These are phyloP conservation scores for Phytophthora pini DNA, from an alignment of 352 stramenopile genomes.

Conservation along the genomic window DNA sequence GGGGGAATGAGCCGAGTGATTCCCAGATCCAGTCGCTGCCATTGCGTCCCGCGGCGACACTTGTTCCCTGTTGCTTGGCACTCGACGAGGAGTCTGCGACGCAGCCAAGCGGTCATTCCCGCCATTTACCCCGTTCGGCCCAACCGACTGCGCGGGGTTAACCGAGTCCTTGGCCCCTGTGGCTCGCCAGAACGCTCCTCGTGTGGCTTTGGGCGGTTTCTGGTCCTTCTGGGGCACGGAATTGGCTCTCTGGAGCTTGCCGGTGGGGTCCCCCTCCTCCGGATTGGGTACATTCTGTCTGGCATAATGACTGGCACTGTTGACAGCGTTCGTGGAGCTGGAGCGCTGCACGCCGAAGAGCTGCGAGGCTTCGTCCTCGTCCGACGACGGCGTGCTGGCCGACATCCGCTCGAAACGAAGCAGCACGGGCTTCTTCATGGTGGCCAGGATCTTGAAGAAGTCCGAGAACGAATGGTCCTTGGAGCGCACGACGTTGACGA, in stretches of 20 bases:
- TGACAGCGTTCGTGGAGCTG: constrained; percentile 51
- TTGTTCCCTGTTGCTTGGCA: constrained; percentile 35
- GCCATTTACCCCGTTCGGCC: constrained; percentile 11
- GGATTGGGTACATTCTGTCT: constrained; percentile 36
- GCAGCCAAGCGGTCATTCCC: constrained; percentile 17
- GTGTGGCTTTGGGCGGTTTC: constrained; percentile 41
- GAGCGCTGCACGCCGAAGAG: constrained; percentile 55
- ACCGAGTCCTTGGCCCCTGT: constrained; percentile 50
- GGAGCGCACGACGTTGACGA: constrained; percentile 85
- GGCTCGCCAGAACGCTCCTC: constrained; percentile 70
- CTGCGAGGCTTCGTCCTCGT: constrained; percentile 48
- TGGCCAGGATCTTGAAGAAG: constrained; percentile 91
- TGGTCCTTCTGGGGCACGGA: constrained; percentile 67
- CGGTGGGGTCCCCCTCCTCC: constrained; percentile 25
- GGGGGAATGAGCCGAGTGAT: constrained; percentile 19
- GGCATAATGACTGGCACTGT: constrained; percentile 29
- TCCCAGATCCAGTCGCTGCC: constrained; percentile 1
- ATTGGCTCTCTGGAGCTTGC: constrained; percentile 63
- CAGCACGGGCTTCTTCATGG: constrained; percentile 90
- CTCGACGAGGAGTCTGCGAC: constrained; percentile 24
- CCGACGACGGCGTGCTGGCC: constrained; percentile 55
- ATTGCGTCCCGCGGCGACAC: constrained; percentile 48
- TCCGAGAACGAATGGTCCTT: constrained; percentile 89
- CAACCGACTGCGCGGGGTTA: constrained; percentile 16
- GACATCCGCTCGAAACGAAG: constrained; percentile 77